phyloP scores from a whole-genome alignment of 202 grass and related monocot genomes.

The Setaria viridis region DNA sequence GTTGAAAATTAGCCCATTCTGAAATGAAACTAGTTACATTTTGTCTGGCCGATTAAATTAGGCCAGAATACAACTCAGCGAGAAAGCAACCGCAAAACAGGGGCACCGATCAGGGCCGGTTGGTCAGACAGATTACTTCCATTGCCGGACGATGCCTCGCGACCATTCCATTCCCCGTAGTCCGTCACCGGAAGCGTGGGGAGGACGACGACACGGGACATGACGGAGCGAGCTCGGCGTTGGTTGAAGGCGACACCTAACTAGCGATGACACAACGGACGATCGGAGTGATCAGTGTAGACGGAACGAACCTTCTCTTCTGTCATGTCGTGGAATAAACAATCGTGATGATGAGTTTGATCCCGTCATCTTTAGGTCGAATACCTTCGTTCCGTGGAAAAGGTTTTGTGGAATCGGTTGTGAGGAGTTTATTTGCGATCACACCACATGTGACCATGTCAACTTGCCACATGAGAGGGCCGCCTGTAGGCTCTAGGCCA shows the following conservation, averaged over 20 bases:
- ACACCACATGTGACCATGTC: neutral
- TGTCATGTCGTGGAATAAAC: neutral
- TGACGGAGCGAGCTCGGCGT: neutral
- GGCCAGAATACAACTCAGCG: neutral
- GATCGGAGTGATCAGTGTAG: neutral
- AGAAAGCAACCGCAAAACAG: neutral
- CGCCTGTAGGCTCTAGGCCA: neutral
- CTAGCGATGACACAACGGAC: neutral
- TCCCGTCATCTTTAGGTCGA: too few species aligned
- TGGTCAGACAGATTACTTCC: neutral
- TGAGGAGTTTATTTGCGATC: too few species aligned
- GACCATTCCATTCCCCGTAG: neutral
- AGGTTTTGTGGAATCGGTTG: neutral
- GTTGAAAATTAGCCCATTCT: neutral
- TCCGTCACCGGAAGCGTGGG: neutral
- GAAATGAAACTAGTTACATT: neutral
- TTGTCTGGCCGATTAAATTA: neutral
- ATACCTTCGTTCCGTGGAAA: neutral
- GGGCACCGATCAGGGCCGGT: neutral
- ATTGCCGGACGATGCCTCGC: neutral
- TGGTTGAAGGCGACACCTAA: neutral
- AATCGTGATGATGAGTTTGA: too few species aligned
- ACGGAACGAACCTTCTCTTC: neutral
- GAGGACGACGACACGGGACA: neutral
- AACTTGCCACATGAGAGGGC: conserved; percentile 15